Conservation (phyloP, 2,329 filamentous ascomycete genomes). For the Xylariaceae sp. region DNA sequence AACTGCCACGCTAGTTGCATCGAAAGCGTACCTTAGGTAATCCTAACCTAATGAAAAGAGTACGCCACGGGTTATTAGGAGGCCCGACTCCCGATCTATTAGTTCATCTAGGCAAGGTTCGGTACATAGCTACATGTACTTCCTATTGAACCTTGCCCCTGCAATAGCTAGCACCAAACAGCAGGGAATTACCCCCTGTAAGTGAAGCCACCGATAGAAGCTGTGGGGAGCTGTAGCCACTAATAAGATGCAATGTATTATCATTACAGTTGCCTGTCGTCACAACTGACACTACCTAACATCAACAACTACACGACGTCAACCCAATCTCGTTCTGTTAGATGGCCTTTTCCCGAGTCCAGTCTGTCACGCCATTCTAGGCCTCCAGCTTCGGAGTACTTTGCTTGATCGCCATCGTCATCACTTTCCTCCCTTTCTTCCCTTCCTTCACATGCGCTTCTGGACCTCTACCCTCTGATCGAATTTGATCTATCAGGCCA, state of each 20-base stretch:
- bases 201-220: slow-evolving; percentile 3
- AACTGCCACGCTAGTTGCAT: slow-evolving; percentile 17
- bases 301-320: background rate
- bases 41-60: background rate
- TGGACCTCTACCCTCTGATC: background rate
- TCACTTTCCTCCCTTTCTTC: slow-evolving; percentile 9
- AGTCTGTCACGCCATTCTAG: slow-evolving; percentile 22
- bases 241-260: slow-evolving; percentile 4
- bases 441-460: slow-evolving; percentile 22
- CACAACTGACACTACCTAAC: background rate
- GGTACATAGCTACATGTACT: too few relatives aligned
- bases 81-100: slow-evolving; percentile 11
- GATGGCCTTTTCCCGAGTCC: slow-evolving; percentile 13
- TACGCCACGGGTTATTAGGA: slow-evolving; percentile 23
- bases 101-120: too few relatives aligned
- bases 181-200: background rate
- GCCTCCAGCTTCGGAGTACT: slow-evolving; percentile 11
- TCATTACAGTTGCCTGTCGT: background rate
- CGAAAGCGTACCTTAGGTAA: too few relatives aligned
- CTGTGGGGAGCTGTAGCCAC: slow-evolving; percentile 10
- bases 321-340: background rate
- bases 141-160: too few relatives aligned
- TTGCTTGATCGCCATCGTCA: slow-evolving; percentile 8
- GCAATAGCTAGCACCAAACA: background rate
- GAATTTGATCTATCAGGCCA: slow-evolving; percentile 7